These are phyloP conservation scores for Emergomyces africanus DNA, from an alignment of 2,329 filamentous ascomycete genomes.

Conservation along the genomic window DNA sequence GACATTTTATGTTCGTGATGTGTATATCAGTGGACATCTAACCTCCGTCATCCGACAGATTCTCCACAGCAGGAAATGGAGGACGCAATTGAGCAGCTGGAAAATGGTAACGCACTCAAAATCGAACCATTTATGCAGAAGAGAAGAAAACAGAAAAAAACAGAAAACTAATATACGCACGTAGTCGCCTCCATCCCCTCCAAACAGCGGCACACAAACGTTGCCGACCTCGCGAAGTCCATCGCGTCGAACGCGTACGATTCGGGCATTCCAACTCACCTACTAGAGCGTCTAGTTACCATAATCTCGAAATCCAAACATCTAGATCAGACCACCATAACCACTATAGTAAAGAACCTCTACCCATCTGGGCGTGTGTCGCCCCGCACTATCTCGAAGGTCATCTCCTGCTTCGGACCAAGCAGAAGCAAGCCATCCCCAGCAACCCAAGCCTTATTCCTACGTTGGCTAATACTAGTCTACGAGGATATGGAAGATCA, in stretches of 20 bases:
- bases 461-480: slow-evolving; percentile 68
- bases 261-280: slow-evolving; percentile 49
- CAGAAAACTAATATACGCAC: background rate
- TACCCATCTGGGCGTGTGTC: slow-evolving; percentile 59
- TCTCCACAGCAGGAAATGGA: slow-evolving; percentile 4
- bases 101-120: slow-evolving; percentile 8
- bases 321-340: slow-evolving; percentile 64
- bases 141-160: no score
- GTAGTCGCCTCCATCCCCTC: slow-evolving; percentile 37
- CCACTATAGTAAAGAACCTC: slow-evolving; percentile 56
- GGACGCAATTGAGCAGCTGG: slow-evolving; percentile 10
- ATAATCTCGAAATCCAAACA: slow-evolving; percentile 53
- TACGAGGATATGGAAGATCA: slow-evolving; percentile 57
- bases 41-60: background rate
- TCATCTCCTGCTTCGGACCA: slow-evolving; percentile 64
- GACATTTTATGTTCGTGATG: background rate
- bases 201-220: slow-evolving; percentile 51
- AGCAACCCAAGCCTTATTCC: slow-evolving; percentile 54
- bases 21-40: background rate
- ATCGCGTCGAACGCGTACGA: slow-evolving; percentile 53
- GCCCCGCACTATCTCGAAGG: slow-evolving; percentile 46
- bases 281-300: slow-evolving; percentile 51
- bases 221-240: slow-evolving; percentile 52
- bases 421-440: slow-evolving; percentile 62
- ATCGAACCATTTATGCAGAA: background rate